These are phyloP conservation scores for Cutaneotrichosporon cyanovorans DNA, from an alignment of 1,284 basidiomycete genomes.

Conservation along the genomic window DNA sequence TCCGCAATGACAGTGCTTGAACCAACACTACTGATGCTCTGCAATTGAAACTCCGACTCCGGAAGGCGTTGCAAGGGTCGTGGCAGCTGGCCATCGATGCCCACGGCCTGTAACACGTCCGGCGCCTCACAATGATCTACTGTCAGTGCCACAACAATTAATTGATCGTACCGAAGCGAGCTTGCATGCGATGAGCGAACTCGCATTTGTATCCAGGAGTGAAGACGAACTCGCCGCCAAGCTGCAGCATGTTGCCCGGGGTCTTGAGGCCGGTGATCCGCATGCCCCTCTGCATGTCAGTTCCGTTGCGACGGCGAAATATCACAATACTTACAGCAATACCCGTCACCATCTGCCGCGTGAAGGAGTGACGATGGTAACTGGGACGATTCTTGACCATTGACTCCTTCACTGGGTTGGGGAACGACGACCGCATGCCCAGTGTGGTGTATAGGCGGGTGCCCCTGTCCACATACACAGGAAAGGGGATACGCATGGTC, in stretches of 20 bases:
- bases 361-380: slow-evolving; percentile 38
- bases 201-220: slow-evolving; percentile 33
- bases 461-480: slow-evolving; percentile 41
- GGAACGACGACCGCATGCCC: slow-evolving; percentile 23
- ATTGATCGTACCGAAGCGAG: too few species aligned
- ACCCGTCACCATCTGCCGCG: slow-evolving; percentile 6
- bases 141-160: too few species aligned
- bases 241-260: slow-evolving; percentile 38
- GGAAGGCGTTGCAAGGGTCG: too few species aligned
- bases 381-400: too few species aligned
- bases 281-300: slow-evolving; percentile 37
- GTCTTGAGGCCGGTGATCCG: slow-evolving; percentile 32
- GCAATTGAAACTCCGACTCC: too few species aligned
- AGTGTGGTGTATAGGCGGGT: slow-evolving; percentile 37
- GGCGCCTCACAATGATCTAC: too few species aligned
- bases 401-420: slow-evolving; percentile 8
- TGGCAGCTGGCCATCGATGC: too few species aligned
- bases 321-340: not conserved
- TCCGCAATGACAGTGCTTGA: too few species aligned
- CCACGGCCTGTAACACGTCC: too few species aligned
- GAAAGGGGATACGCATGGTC: too few species aligned
- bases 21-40: too few species aligned
- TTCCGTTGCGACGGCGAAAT: not conserved
- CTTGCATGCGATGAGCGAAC: slow-evolving; percentile 47
- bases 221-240: slow-evolving; percentile 45